Percentiles rank a stretch among this genome's conserved stretches.
These are phyloP conservation scores for Cyclostephanos tholiformis DNA, from an alignment of 108 stramenopile genomes.

Conservation along the genomic window DNA sequence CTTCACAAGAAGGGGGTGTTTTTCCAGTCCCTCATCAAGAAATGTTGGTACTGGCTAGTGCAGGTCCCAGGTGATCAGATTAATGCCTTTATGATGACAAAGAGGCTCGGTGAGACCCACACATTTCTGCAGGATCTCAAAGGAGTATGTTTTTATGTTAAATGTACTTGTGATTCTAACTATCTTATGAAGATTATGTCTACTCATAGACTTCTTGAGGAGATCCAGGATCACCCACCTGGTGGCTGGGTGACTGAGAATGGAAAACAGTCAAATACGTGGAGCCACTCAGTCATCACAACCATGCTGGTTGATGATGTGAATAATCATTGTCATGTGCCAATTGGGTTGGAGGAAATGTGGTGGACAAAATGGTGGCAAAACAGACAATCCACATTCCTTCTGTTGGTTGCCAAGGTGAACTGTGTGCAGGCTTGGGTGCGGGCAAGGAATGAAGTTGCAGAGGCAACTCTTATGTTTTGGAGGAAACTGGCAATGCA, in stretches of 20 bases:
- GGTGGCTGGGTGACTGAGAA: too few species aligned
- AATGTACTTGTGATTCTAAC: constrained; percentile 5
- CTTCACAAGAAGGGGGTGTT: constrained; percentile 15
- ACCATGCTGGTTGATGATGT: constrained; percentile 4
- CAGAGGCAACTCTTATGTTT: too few species aligned
- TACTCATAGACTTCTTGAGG: background rate
- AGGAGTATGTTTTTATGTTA: background rate
- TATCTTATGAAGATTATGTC: constrained; percentile 21
- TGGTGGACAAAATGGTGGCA: too few species aligned
- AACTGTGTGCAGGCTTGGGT: too few species aligned
- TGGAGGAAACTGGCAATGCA: background rate
- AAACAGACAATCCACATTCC: too few species aligned
- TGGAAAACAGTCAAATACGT: constrained; percentile 15
- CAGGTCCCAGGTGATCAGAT: constrained; percentile 5
- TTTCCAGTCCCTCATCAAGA: constrained; percentile 11
- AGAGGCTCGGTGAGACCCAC: background rate
- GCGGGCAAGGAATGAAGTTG: background rate
- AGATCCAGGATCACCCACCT: constrained; percentile 10
- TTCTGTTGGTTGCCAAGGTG: too few species aligned
- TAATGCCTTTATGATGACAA: background rate
- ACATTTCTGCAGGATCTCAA: constrained; percentile 1
- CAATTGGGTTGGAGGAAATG: constrained; percentile 21
- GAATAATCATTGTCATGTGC: too few species aligned
- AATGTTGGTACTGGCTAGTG: constrained; percentile 13
- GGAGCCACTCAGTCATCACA: constrained; percentile 14